Conservation (phyloP, 257 asterid genomes). For the Solanum okadae region DNA sequence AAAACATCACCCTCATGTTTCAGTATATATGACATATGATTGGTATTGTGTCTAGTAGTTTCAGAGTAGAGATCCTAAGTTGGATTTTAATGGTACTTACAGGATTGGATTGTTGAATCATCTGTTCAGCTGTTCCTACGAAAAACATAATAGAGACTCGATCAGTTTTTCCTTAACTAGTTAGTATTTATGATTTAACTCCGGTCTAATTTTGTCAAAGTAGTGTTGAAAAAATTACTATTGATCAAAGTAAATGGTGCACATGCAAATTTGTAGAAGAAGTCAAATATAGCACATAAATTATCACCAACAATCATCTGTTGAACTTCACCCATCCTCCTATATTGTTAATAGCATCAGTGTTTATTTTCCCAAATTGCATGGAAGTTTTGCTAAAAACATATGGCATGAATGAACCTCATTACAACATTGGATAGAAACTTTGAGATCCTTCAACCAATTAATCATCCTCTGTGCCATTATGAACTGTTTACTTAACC, state of each 20-base stretch:
- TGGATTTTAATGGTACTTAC: neutral
- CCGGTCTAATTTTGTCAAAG: neutral
- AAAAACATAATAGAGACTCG: neutral
- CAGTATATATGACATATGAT: neutral
- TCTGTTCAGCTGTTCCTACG: neutral
- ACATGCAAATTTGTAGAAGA: neutral
- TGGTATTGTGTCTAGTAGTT: neutral
- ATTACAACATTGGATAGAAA: neutral
- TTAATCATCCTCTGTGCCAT: neutral
- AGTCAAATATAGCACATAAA: neutral
- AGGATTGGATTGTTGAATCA: neutral
- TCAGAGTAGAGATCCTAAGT: neutral
- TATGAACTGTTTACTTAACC: neutral
- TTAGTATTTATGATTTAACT: neutral
- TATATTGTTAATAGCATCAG: neutral
- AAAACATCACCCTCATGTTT: neutral
- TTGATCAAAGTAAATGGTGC: neutral
- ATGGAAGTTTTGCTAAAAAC: neutral
- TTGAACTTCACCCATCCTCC: neutral
- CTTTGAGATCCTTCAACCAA: neutral
- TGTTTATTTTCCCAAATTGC: neutral
- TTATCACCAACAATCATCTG: neutral
- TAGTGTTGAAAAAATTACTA: neutral
- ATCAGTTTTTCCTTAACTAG: neutral
- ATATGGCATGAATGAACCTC: neutral